phyloP scores from a whole-genome alignment of 352 stramenopile species.

The Pythium monospermum region DNA sequence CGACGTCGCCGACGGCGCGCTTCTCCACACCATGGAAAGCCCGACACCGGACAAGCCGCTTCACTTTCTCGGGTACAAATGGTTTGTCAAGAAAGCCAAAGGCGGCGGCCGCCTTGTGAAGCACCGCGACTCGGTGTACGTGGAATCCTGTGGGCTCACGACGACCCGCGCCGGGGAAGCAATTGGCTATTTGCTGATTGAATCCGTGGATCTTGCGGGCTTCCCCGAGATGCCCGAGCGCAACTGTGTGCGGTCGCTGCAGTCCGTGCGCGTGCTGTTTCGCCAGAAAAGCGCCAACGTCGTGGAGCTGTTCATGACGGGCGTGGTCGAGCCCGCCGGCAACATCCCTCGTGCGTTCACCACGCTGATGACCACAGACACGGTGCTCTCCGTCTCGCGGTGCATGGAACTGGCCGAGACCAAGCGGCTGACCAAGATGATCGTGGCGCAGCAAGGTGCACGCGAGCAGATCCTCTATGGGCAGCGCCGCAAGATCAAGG shows the following conservation, averaged over 20 bases:
- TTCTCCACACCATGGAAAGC: constrained; percentile 49
- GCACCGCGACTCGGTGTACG: constrained; percentile 52
- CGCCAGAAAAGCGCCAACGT: constrained; percentile 41
- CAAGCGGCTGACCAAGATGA: constrained; percentile 50
- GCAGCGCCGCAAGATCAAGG: constrained; percentile 2
- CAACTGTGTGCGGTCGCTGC: constrained; percentile 49
- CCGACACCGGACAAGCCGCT: constrained; percentile 39
- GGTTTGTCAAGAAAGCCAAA: constrained; percentile 45
- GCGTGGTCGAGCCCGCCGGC: constrained; percentile 41
- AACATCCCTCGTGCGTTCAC: constrained; percentile 35
- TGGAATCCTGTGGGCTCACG: constrained; percentile 51
- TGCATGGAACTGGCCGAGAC: constrained; percentile 48
- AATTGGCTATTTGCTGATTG: constrained; percentile 63
- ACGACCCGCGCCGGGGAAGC: constrained; percentile 31
- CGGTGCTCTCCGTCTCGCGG: constrained; percentile 38
- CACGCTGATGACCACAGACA: constrained; percentile 36
- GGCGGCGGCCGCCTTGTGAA: constrained; percentile 39
- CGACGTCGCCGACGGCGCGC: constrained; percentile 54
- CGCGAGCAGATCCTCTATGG: constrained; percentile 26
- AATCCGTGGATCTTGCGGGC: constrained; percentile 55
- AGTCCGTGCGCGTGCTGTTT: constrained; percentile 53
- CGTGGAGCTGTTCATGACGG: constrained; percentile 65
- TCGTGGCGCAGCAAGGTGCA: constrained; percentile 24
- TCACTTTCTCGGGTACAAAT: constrained; percentile 70
- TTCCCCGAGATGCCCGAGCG: constrained; percentile 43